Evolutionary conservation across 169 alveolate species (phyloP), one percentile per base, ranked within the genome.

Genomic region (Plasmodium berghei): DNA sequence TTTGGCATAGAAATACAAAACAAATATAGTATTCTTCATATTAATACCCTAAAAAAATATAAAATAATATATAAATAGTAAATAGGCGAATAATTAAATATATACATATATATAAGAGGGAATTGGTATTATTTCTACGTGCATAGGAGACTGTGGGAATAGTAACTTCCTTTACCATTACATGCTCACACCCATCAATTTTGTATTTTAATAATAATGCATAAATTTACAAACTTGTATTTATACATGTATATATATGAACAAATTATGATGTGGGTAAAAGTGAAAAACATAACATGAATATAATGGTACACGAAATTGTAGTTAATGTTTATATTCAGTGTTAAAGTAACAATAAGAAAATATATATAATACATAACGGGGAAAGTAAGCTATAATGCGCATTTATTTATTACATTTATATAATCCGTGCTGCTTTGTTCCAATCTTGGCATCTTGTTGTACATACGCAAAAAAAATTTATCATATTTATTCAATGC

Each of bases 1-100:
- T 67, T 80, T 80, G 42, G 90, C 90, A 28, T 16, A 80, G 58
- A 80, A 80, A 42, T 80, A 80, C 63, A 80, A 66, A 66, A 80
- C 24, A 28, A 80, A 45, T 14, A 80, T 22, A 20, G 62, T 80
- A 45, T 67, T 66, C 40, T 67, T 80, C 59, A 54, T 48, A 28
- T 64, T 66, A 28, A 67, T 16, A 28, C 83, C 83, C 90, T 80
- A 26, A 16, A 20, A 20, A 14, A 16, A 52, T 14, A 54, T 52
- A 54, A 72, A 48, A 48, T 9, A 67, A 66, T 64, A 59, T 10
- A 8, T 61, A 40, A 45, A 24, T 46, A 14, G 48, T 16, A 28
- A 26, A 40, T 56, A 34, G 9, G 12, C 52, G 5, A 20, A 73
- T 73, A 10, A 34, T 24, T 54, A 22, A 10, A 1, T 73, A 16